Percentiles rank a stretch among this genome's conserved stretches.
These are phyloP conservation scores for Rhizophlyctis rosea DNA, from an alignment of 192 early-diverging fungal species.

Conservation along the genomic window DNA sequence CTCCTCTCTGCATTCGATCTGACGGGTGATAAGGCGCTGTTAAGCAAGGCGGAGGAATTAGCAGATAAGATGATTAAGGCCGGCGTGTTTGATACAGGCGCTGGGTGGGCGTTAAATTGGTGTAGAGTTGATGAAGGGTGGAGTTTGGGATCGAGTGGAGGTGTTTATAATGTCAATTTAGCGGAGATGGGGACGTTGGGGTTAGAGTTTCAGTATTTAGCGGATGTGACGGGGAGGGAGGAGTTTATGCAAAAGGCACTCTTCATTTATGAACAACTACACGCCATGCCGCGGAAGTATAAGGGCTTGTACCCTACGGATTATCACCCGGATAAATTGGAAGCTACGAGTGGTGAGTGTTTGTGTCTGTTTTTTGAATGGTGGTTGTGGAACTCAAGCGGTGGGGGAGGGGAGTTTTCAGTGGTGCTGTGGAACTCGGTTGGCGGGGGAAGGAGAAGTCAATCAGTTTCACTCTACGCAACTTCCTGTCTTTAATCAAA, in stretches of 20 bases:
- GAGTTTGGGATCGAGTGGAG: background rate
- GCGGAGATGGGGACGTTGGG: slow-evolving; percentile 62
- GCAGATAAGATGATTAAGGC: slow-evolving; percentile 73
- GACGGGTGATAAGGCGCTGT: slow-evolving; percentile 58
- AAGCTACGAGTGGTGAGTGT: background rate
- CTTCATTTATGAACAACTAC: slow-evolving; percentile 17
- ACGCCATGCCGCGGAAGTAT: slow-evolving; percentile 1
- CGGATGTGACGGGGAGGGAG: slow-evolving; percentile 70
- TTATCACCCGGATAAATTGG: background rate
- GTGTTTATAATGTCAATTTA: slow-evolving; percentile 1
- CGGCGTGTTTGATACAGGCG: slow-evolving; percentile 84
- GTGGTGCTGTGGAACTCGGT: too few relatives aligned
- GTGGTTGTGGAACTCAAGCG: too few relatives aligned
- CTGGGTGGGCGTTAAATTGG: slow-evolving; percentile 67
- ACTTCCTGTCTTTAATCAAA: too few relatives aligned
- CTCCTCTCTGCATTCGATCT: slow-evolving; percentile 77
- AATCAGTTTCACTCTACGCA: too few relatives aligned
- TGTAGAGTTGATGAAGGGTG: slow-evolving; percentile 58
- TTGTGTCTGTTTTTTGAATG: too few relatives aligned
- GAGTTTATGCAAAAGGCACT: slow-evolving; percentile 52
- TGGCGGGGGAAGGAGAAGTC: too few relatives aligned
- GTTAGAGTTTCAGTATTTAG: slow-evolving; percentile 80
- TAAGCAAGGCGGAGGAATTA: slow-evolving; percentile 69
- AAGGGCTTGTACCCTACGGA: slow-evolving; percentile 16
- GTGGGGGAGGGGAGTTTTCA: too few relatives aligned